A percentile compares a stretch with the other conserved stretches of the same genome.
phyloP scores from a whole-genome alignment of 1,284 basidiomycete species.

The Schizophyllum commune region DNA sequence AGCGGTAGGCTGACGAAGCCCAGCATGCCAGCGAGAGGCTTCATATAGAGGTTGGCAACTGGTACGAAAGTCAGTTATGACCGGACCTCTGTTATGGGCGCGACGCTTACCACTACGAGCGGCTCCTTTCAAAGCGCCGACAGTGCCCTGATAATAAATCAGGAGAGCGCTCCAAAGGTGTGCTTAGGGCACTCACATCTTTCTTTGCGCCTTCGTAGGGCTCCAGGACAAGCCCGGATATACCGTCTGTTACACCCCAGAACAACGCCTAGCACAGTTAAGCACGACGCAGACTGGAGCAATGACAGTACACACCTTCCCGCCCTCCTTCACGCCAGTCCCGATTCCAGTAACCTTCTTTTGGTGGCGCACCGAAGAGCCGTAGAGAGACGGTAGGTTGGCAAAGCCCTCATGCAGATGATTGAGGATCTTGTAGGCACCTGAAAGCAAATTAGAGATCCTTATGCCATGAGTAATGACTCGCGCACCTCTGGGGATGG shows the following conservation, averaged over 20 bases:
- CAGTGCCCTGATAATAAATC: conserved; percentile 25
- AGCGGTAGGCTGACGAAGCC: conserved; percentile 35
- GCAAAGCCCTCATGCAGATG: conserved; percentile 39
- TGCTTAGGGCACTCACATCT: conserved; percentile 22
- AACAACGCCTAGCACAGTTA: neutral
- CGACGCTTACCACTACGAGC: conserved; percentile 35
- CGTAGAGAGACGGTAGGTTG: conserved; percentile 37
- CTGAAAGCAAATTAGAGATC: conserved; percentile 16
- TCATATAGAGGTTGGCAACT: conserved; percentile 37
- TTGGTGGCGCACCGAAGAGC: conserved; percentile 30
- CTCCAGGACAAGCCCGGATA: conserved; percentile 45
- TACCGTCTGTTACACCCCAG: conserved; percentile 28
- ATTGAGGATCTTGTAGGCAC: conserved; percentile 33
- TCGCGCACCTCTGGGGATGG: conserved; percentile 29
- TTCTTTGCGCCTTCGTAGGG: conserved; percentile 40
- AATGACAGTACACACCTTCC: conserved; percentile 22
- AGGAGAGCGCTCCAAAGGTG: neutral
- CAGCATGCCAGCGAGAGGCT: conserved; percentile 38
- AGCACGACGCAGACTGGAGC: neutral
- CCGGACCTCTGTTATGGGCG: neutral
- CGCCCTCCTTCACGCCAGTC: conserved; percentile 39
- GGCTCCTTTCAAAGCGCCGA: conserved; percentile 42
- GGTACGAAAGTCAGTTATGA: neutral
- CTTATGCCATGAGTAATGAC: neutral
- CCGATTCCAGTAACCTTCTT: conserved; percentile 34